These are phyloP conservation scores for Pyrenophora seminiperda DNA, from an alignment of 2,329 filamentous ascomycete species.

Conservation along the genomic window DNA sequence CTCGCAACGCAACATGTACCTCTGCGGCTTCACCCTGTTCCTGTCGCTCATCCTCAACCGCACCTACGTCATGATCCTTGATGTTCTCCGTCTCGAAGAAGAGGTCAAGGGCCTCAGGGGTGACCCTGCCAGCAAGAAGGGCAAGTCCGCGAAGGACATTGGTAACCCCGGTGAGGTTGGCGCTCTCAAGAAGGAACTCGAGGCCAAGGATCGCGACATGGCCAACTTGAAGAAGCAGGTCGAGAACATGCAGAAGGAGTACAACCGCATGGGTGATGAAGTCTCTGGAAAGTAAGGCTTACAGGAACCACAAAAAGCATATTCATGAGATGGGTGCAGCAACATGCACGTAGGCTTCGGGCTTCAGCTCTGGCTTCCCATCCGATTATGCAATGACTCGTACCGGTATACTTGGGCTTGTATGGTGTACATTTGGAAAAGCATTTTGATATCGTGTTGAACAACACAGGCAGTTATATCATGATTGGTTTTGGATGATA, in stretches of 20 bases:
- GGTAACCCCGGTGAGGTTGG: slow-evolving; percentile 78
- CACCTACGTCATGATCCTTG: slow-evolving; percentile 96
- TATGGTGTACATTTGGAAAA: too few species aligned
- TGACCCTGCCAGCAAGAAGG: slow-evolving; percentile 64
- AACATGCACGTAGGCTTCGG: too few species aligned
- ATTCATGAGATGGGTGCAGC: slow-evolving; percentile 17
- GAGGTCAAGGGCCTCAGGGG: slow-evolving; percentile 84
- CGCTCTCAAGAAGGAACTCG: slow-evolving; percentile 67
- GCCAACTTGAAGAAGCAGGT: slow-evolving; percentile 91
- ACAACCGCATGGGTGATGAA: slow-evolving; percentile 83
- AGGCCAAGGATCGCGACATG: slow-evolving; percentile 79
- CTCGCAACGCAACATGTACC: slow-evolving; percentile 99
- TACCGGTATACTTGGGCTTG: too few species aligned
- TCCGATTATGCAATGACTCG: too few species aligned
- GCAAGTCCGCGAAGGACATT: slow-evolving; percentile 66
- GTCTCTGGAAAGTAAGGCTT: slow-evolving; percentile 62
- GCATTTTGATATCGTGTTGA: neutral
- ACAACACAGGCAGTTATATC: slow-evolving; percentile 3
- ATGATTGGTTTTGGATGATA: slow-evolving; percentile 4
- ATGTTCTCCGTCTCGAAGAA: slow-evolving; percentile 89
- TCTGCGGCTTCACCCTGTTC: slow-evolving; percentile 98
- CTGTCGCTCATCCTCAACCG: slow-evolving; percentile 98
- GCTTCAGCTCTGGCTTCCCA: slow-evolving; percentile 9
- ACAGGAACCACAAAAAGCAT: slow-evolving; percentile 11
- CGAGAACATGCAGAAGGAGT: slow-evolving; percentile 80